phyloP scores from a whole-genome alignment of 352 stramenopile species.

The Pythium oligandrum region DNA sequence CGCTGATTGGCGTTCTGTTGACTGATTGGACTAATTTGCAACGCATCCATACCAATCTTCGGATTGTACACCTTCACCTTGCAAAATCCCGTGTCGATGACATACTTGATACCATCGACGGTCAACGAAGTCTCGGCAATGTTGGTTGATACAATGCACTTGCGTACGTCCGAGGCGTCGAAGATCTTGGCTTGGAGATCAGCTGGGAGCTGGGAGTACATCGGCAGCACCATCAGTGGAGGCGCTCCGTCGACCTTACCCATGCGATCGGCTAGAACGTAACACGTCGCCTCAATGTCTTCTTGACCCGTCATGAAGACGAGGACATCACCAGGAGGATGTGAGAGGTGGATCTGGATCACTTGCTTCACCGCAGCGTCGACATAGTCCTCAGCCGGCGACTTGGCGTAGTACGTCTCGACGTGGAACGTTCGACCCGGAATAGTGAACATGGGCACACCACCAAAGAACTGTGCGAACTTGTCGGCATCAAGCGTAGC shows the following conservation, averaged over 20 bases:
- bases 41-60: conserved; percentile 98
- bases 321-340: conserved; percentile 95
- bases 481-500: conserved; percentile 97
- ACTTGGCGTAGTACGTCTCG: conserved; percentile 89
- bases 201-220: conserved; percentile 98
- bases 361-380: conserved; percentile 97
- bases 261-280: conserved; percentile 94
- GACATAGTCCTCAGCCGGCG: conserved; percentile 96
- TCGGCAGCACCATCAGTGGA: conserved; percentile 97
- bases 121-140: conserved; percentile 96
- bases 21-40: conserved; percentile 94
- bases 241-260: conserved; percentile 89
- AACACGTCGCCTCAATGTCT: conserved; percentile 97
- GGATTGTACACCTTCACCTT: conserved; percentile 99
- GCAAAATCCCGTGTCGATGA: conserved; percentile 97
- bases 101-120: conserved; percentile 97
- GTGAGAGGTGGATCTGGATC: conserved; percentile 97
- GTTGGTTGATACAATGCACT: conserved; percentile 98
- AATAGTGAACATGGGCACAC: conserved; percentile 97
- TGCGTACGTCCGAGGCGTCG: conserved; percentile 91
- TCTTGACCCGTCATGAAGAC: conserved; percentile 99
- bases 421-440: conserved; percentile 85
- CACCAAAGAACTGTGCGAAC: conserved; percentile 97
- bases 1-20: conserved; percentile 98
- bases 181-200: conserved; percentile 99